phyloP scores from a whole-genome alignment of 2,329 filamentous ascomycete species.

The Paraphoma sp. region DNA sequence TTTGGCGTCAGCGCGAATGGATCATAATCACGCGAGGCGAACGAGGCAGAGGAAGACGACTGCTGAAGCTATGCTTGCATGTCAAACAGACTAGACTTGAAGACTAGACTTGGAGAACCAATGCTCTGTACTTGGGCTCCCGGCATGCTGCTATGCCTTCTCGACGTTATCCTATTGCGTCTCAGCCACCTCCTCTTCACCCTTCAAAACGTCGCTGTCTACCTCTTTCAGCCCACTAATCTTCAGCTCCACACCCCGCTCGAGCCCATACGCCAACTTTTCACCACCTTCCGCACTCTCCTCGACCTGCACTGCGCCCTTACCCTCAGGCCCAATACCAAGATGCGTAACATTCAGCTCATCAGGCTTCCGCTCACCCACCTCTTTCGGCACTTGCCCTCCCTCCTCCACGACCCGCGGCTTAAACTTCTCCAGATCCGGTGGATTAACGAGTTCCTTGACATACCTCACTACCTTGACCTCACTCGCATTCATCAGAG shows the following conservation, averaged over 20 bases:
- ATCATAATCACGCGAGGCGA: constrained; percentile 2
- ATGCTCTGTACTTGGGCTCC: background rate
- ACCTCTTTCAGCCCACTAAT: constrained; percentile 6
- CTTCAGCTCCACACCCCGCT: background rate
- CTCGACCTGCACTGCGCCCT: constrained; percentile 23
- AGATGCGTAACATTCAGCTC: constrained; percentile 31
- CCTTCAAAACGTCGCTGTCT: background rate
- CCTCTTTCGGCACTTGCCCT: constrained; percentile 10
- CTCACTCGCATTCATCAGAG: constrained; percentile 85
- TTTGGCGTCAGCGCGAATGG: constrained; percentile 34
- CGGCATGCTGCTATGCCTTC: background rate
- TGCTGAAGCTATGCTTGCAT: background rate
- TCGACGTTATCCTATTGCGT: background rate
- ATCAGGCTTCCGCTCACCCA: constrained; percentile 22
- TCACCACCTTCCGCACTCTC: background rate
- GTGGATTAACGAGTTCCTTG: constrained; percentile 72
- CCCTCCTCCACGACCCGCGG: constrained; percentile 49
- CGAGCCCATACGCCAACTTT: background rate
- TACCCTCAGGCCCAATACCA: constrained; percentile 19
- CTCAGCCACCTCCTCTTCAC: background rate
- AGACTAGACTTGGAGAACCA: background rate
- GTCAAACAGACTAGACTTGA: background rate
- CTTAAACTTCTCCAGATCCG: constrained; percentile 67
- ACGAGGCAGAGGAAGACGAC: background rate
- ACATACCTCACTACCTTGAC: constrained; percentile 81